These are phyloP conservation scores for Sporisorium sorghi DNA, from an alignment of 1,284 basidiomycete genomes.

Conservation along the genomic window DNA sequence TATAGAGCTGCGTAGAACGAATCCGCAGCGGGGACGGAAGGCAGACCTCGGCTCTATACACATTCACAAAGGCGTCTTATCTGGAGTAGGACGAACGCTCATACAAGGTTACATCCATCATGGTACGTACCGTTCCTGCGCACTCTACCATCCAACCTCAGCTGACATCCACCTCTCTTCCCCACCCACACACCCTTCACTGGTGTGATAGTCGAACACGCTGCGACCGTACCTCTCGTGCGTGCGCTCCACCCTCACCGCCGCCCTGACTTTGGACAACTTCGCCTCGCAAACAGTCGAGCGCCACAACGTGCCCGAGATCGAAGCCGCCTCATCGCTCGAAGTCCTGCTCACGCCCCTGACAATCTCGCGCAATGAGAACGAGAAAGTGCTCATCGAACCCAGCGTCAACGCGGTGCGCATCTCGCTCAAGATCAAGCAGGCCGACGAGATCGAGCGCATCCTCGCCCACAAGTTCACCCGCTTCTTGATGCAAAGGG, in stretches of 20 bases:
- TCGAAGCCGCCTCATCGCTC: constrained; percentile 57
- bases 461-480: constrained; percentile 98
- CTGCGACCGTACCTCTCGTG: constrained; percentile 95
- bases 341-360: constrained; percentile 91
- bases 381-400: constrained; percentile 95
- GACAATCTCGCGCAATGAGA: constrained; percentile 93
- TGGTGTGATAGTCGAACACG: constrained; percentile 74
- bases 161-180: neutral
- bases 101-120: neutral
- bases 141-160: neutral
- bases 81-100: too few relatives aligned
- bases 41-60: too few relatives aligned
- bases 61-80: too few relatives aligned
- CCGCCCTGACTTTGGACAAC: constrained; percentile 96
- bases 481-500: constrained; percentile 98
- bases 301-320: constrained; percentile 76
- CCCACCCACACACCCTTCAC: neutral
- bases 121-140: neutral
- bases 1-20: too few relatives aligned
- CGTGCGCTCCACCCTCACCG: constrained; percentile 92
- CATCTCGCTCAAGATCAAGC: constrained; percentile 96
- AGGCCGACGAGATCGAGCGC: constrained; percentile 98
- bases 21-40: too few relatives aligned
- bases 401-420: constrained; percentile 96
- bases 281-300: constrained; percentile 88